A percentile compares a stretch with the other conserved stretches of the same genome.
Evolutionary conservation across 2,329 filamentous ascomycete genomes (phyloP).

Genomic region (Alternaria sp.): DNA sequence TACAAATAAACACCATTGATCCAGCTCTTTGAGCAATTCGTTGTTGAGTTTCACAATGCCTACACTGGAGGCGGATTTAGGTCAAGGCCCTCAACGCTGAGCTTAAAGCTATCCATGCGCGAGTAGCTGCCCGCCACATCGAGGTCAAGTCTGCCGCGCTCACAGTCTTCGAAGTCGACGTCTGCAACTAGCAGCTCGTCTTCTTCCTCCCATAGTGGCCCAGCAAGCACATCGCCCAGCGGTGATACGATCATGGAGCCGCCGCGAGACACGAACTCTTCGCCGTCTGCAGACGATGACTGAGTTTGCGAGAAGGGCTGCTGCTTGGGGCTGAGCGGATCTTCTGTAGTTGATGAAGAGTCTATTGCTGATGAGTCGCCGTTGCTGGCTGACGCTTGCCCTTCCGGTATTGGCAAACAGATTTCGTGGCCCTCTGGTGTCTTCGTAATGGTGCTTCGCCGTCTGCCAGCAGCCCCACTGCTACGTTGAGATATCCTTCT

Average conservation of each 20-base stretch:
- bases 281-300: conserved; percentile 28
- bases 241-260: conserved; percentile 85
- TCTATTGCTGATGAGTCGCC: conserved; percentile 38
- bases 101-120: conserved; percentile 70
- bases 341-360: conserved; percentile 24
- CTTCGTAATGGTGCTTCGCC: conserved; percentile 53
- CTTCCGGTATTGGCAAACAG: conserved; percentile 51
- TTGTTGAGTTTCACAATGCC: not conserved
- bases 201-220: conserved; percentile 82
- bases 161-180: conserved; percentile 87
- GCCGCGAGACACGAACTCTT: conserved; percentile 72
- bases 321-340: conserved; percentile 29
- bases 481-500: conserved; percentile 12
- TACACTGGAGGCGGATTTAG: conserved; percentile 64
- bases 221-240: conserved; percentile 78
- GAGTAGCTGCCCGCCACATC: conserved; percentile 89
- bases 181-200: conserved; percentile 73
- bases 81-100: conserved; percentile 68
- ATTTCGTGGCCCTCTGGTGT: conserved; percentile 58
- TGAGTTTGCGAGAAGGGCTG: conserved; percentile 17
- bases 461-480: conserved; percentile 31
- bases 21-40: not conserved
- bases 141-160: conserved; percentile 80
- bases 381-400: conserved; percentile 16
- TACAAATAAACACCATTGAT: not conserved